Conservation (phyloP, 1,284 basidiomycete genomes). For the Neonothopanus nambi region DNA sequence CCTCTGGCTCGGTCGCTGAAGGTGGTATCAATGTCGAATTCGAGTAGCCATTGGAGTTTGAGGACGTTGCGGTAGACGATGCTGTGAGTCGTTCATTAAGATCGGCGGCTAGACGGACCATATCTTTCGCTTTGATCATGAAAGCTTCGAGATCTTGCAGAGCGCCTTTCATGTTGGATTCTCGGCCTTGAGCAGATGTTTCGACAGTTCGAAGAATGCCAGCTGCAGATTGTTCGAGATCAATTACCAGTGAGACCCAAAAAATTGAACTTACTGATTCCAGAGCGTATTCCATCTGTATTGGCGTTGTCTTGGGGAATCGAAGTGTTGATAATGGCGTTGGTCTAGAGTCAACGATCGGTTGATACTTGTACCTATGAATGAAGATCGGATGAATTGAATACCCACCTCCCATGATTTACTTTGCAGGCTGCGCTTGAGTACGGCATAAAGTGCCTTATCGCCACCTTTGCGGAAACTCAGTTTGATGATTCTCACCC, state of each 20-base stretch:
- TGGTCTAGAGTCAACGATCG: slow-evolving; percentile 15
- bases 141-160: slow-evolving; percentile 90
- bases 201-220: slow-evolving; percentile 79
- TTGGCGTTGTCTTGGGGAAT: not conserved
- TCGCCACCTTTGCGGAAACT: slow-evolving; percentile 93
- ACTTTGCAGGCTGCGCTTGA: slow-evolving; percentile 76
- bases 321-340: not conserved
- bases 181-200: slow-evolving; percentile 62
- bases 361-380: slow-evolving; percentile 6
- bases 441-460: slow-evolving; percentile 76
- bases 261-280: slow-evolving; percentile 9
- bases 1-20: slow-evolving; percentile 58
- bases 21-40: slow-evolving; percentile 16
- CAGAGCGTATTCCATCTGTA: slow-evolving; percentile 22
- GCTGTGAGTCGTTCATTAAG: slow-evolving; percentile 81
- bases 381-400: not conserved
- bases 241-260: not conserved
- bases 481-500: slow-evolving; percentile 57
- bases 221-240: slow-evolving; percentile 46
- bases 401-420: slow-evolving; percentile 78
- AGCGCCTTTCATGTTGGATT: slow-evolving; percentile 75
- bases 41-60: slow-evolving; percentile 26
- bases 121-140: slow-evolving; percentile 90
- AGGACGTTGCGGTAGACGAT: slow-evolving; percentile 39
- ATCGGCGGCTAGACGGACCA: slow-evolving; percentile 88